These are phyloP conservation scores for Phycomyces nitens DNA, from an alignment of 192 early-diverging fungal genomes.

Conservation along the genomic window DNA sequence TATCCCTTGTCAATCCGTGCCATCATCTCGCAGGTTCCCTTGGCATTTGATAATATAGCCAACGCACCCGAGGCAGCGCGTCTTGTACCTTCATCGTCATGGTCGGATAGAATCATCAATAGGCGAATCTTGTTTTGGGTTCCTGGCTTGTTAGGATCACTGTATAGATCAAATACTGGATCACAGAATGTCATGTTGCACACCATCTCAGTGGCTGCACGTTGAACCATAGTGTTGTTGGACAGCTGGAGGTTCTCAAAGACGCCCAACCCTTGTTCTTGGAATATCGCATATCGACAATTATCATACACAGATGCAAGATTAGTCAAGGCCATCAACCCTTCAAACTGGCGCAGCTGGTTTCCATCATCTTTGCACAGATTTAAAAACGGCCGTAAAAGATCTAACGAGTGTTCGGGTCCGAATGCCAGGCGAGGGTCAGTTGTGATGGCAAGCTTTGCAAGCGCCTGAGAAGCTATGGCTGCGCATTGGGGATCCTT, in stretches of 20 bases:
- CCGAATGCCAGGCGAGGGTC: conserved; percentile 86
- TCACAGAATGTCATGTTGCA: conserved; percentile 92
- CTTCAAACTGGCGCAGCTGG: conserved; percentile 82
- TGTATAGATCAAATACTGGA: conserved; percentile 77
- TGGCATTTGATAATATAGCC: conserved; percentile 69
- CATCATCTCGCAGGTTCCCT: conserved; percentile 55
- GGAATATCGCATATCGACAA: conserved; percentile 57
- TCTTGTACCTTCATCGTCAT: conserved; percentile 80
- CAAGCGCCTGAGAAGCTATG: conserved; percentile 76
- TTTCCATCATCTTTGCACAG: conserved; percentile 54
- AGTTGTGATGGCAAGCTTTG: conserved; percentile 90
- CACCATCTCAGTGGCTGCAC: conserved; percentile 86
- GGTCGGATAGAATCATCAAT: conserved; percentile 80
- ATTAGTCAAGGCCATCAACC: conserved; percentile 91
- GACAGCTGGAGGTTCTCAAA: conserved; percentile 81
- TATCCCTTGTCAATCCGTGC: conserved; percentile 51
- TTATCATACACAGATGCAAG: conserved; percentile 72
- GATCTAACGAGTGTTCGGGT: conserved; percentile 56
- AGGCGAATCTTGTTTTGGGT: conserved; percentile 64
- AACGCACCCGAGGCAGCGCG: conserved; percentile 83
- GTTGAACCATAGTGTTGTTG: conserved; percentile 71
- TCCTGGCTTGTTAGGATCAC: conserved; percentile 38
- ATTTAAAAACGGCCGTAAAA: conserved; percentile 68
- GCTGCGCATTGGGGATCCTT: conserved; percentile 73
- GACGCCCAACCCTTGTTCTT: conserved; percentile 58